A percentile compares a stretch with the other conserved stretches of the same genome.
phyloP scores from a whole-genome alignment of 768 basidiomycete species.

The Mycena olivaceomarginata region DNA sequence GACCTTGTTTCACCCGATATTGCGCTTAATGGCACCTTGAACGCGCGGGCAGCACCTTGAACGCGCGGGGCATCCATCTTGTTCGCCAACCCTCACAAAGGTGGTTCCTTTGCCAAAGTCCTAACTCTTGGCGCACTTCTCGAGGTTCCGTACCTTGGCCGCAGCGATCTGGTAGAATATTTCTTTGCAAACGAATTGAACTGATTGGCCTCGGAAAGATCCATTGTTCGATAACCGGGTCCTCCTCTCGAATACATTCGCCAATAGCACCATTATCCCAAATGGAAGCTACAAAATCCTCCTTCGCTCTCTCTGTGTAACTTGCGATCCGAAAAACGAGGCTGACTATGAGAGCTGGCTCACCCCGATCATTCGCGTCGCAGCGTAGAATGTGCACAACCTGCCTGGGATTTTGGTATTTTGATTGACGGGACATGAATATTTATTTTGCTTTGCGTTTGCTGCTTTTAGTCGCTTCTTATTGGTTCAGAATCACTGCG shows the following conservation, averaged over 20 bases:
- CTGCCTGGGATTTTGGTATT: too few species aligned
- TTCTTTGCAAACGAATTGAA: not conserved
- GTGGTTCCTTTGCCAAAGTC: conserved; percentile 60
- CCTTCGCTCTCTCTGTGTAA: too few species aligned
- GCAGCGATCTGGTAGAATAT: conserved; percentile 38
- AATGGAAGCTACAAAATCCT: conserved; percentile 65
- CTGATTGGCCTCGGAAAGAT: not conserved
- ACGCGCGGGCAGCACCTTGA: too few species aligned
- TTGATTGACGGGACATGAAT: too few species aligned
- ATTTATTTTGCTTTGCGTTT: too few species aligned
- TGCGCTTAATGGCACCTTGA: conserved; percentile 62
- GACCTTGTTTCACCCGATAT: conserved; percentile 69
- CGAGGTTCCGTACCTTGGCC: conserved; percentile 26
- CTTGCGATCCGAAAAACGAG: conserved; percentile 62
- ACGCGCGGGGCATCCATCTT: conserved; percentile 55
- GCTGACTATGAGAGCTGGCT: conserved; percentile 69
- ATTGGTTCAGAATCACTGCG: too few species aligned
- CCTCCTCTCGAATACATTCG: conserved; percentile 58
- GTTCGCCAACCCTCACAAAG: conserved; percentile 59
- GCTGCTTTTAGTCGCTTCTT: too few species aligned
- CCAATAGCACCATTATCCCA: conserved; percentile 65
- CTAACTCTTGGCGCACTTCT: conserved; percentile 33
- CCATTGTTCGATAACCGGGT: conserved; percentile 52
- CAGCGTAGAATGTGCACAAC: not conserved
- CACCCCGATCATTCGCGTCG: conserved; percentile 59